phyloP scores from a whole-genome alignment of 108 stramenopile genomes.

The Discostella stelligeroides region DNA sequence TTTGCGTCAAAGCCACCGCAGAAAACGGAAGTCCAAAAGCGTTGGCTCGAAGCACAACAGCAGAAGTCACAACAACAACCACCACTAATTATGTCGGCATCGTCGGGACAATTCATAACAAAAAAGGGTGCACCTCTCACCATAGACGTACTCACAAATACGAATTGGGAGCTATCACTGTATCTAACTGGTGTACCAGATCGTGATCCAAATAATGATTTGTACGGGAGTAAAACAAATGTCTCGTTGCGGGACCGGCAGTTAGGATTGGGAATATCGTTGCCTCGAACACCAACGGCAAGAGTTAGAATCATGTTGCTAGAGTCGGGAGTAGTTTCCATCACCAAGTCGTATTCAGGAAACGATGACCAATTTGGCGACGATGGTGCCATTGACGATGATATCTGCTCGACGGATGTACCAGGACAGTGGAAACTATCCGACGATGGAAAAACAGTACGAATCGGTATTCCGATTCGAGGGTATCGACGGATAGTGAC shows the following conservation, averaged over 20 bases:
- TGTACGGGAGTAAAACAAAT: constrained; percentile 72
- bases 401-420: constrained; percentile 52
- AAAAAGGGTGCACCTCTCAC: constrained; percentile 42
- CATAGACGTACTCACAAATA: constrained; percentile 31
- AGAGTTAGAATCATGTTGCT: constrained; percentile 53
- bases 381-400: constrained; percentile 12
- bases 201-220: constrained; percentile 72
- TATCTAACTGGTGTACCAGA: constrained; percentile 77
- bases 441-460: constrained; percentile 64
- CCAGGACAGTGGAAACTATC: constrained; percentile 76
- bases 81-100: not conserved
- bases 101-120: not conserved
- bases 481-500: constrained; percentile 83
- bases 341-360: constrained; percentile 15
- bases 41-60: constrained; percentile 64
- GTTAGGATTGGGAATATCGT: constrained; percentile 54
- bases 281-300: constrained; percentile 65
- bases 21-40: constrained; percentile 67
- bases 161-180: constrained; percentile 51
- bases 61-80: constrained; percentile 7
- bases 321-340: constrained; percentile 47
- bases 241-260: constrained; percentile 65
- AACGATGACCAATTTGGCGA: not conserved
- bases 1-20: constrained; percentile 1
- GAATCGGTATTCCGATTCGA: constrained; percentile 65